Evolutionary conservation across 2,329 filamentous ascomycete species (phyloP).

Genomic region (Basipetospora chlamydospora): DNA sequence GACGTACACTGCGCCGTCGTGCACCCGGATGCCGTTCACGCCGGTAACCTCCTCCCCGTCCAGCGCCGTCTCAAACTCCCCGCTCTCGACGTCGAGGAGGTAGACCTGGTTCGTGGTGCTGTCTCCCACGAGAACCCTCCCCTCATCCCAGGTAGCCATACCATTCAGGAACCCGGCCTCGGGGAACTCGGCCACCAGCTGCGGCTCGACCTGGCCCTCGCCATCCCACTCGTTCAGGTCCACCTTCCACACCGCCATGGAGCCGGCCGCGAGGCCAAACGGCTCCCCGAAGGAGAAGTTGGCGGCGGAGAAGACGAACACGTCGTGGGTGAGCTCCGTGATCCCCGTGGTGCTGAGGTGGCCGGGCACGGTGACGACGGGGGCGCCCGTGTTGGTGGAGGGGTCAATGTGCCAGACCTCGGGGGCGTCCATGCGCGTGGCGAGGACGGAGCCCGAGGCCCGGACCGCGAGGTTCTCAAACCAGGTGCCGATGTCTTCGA

Average conservation of each 20-base stretch:
- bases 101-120: background rate
- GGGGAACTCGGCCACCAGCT: background rate
- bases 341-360: background rate
- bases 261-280: background rate
- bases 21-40: background rate
- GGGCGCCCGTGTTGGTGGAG: background rate
- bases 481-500: background rate
- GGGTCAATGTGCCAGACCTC: slow-evolving; percentile 4
- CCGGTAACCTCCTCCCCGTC: background rate
- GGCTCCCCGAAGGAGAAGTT: slow-evolving; percentile 2
- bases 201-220: background rate
- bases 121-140: background rate
- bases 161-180: slow-evolving; percentile 1
- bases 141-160: background rate
- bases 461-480: slow-evolving; percentile 4
- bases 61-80: background rate
- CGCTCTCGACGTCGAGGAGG: background rate
- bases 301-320: slow-evolving; percentile 3
- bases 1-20: background rate
- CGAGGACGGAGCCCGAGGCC: slow-evolving; percentile 1
- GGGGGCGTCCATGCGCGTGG: slow-evolving; percentile 3
- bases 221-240: background rate
- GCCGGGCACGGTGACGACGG: slow-evolving; percentile 1
- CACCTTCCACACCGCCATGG: background rate
- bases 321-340: slow-evolving; percentile 1